A percentile compares a stretch with the other conserved stretches of the same genome.
Conservation (phyloP, 176 grass and related monocot genomes). For the Eremochloa ophiuroides region DNA sequence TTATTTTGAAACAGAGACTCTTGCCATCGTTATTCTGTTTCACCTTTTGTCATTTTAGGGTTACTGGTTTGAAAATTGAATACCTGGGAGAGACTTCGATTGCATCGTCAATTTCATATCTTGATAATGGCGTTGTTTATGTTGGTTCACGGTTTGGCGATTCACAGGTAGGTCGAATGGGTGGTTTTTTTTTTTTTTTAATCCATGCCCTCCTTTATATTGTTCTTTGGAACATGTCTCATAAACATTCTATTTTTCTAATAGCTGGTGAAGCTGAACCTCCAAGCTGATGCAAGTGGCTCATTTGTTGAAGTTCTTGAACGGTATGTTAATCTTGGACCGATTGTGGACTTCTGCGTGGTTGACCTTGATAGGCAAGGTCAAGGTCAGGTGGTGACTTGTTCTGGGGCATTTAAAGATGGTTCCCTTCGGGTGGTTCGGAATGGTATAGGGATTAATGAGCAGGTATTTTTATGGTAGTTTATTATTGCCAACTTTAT, state of each 20-base stretch:
- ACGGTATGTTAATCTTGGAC: slow-evolving; percentile 87
- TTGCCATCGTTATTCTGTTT: slow-evolving; percentile 14
- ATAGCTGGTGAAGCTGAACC: slow-evolving; percentile 94
- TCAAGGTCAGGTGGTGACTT: slow-evolving; percentile 92
- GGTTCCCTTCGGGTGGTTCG: slow-evolving; percentile 89
- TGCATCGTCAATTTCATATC: slow-evolving; percentile 95
- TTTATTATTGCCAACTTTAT: background rate
- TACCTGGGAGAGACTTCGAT: slow-evolving; percentile 91
- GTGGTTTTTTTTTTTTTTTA: no score
- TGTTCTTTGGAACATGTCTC: slow-evolving; percentile 14
- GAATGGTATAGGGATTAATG: slow-evolving; percentile 91
- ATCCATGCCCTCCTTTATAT: no score
- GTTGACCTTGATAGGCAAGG: slow-evolving; percentile 97
- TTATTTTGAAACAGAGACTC: slow-evolving; percentile 5
- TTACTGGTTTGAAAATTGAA: slow-evolving; percentile 97
- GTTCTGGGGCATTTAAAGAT: slow-evolving; percentile 94
- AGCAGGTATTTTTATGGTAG: slow-evolving; percentile 59
- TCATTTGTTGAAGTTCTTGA: slow-evolving; percentile 96
- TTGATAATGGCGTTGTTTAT: slow-evolving; percentile 96
- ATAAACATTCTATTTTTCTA: slow-evolving; percentile 10
- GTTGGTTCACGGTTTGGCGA: slow-evolving; percentile 98
- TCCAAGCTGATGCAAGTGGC: slow-evolving; percentile 84
- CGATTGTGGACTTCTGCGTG: slow-evolving; percentile 92
- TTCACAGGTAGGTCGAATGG: slow-evolving; percentile 77
- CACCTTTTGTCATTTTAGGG: slow-evolving; percentile 48